Evolutionary conservation across 495 filamentous ascomycete genomes (phyloP), one percentile per base, ranked within the genome.

Genomic region (Viridothelium virens): DNA sequence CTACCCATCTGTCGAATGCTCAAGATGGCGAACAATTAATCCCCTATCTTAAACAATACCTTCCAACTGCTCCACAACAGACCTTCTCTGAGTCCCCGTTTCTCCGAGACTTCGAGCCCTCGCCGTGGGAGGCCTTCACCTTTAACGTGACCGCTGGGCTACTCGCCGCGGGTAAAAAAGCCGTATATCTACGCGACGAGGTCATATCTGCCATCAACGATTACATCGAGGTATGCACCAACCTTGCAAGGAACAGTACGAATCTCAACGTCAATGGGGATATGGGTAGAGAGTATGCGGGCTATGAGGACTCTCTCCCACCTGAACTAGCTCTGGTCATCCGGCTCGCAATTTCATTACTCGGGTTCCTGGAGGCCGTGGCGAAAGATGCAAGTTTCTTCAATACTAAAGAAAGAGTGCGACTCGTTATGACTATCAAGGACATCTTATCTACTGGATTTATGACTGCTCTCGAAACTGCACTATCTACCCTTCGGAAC

Each of bases 41-140:
- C 18, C 76, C 78, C 2, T 91, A 92, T 71, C 77, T 98, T 41
- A 82, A 86, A 12, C 88, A 85, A 9, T 97, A 97, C 76, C 79
- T 97, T 41, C 83, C 89, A 64, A 91, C 96, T 72, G 87, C 90
- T 12, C 88, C 90, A 68, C 80, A 81, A 62, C 94, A 97, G 73
- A 73, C 82, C 34, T 89, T 97, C 68, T 84, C 84, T 7, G 78
- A 86, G 2, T 96, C 92, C 53, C 90, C 93, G 0, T 90, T 89
- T 74, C 86, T 97, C 66, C 87, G 85, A 46, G 86, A 83, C 67
- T 84, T 96, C 68, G 86, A 90, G 69, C 91, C 91, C 11, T 96
- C 93, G 2, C 95, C 94, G 14, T 94, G 90, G 84, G 94, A 97
- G 77, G 81, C 85, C 1, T 81, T 97, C 38, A 88, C 89, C n/a